Evolutionary conservation across 2,329 filamentous ascomycete species (phyloP).

Genomic region (Gnomoniopsis smithogilvyi): DNA sequence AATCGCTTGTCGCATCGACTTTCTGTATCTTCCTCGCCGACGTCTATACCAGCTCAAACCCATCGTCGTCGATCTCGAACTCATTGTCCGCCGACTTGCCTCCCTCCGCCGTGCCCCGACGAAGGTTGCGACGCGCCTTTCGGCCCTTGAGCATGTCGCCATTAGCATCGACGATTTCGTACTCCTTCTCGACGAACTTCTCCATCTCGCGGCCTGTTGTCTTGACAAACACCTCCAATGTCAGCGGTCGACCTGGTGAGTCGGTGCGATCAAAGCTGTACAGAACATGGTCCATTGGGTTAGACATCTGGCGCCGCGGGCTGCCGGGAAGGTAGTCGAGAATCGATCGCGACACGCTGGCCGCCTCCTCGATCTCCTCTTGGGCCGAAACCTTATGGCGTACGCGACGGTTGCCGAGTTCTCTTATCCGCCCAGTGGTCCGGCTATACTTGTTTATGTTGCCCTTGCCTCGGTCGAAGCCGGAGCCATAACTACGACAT

Average conservation of each 20-base stretch:
- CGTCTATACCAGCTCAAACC: conserved; percentile 37
- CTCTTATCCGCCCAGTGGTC: conserved; percentile 20
- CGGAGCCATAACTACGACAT: conserved; percentile 12
- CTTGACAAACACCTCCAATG: conserved; percentile 37
- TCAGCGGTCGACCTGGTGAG: conserved; percentile 35
- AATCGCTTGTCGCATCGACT: background rate
- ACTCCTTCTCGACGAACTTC: conserved; percentile 44
- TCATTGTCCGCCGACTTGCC: conserved; percentile 23
- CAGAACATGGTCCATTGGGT: conserved; percentile 33
- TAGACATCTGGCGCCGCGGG: conserved; percentile 21
- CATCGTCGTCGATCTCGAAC: conserved; percentile 34
- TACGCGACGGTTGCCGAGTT: conserved; percentile 27
- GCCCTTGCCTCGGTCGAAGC: conserved; percentile 22
- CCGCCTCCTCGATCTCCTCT: conserved; percentile 33
- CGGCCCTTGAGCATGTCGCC: conserved; percentile 41
- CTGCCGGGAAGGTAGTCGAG: conserved; percentile 28
- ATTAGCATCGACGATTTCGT: conserved; percentile 43
- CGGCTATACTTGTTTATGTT: conserved; percentile 38
- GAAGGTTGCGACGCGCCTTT: conserved; percentile 40
- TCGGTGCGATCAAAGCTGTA: conserved; percentile 41
- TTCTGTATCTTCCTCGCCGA: background rate
- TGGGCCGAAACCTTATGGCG: conserved; percentile 31
- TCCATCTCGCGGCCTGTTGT: conserved; percentile 37
- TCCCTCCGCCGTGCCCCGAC: conserved; percentile 24
- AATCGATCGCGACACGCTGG: conserved; percentile 33